Percentiles rank a stretch among this genome's conserved stretches.
Conservation (phyloP, 345 rosid genomes). For the Limnanthes douglasii region DNA sequence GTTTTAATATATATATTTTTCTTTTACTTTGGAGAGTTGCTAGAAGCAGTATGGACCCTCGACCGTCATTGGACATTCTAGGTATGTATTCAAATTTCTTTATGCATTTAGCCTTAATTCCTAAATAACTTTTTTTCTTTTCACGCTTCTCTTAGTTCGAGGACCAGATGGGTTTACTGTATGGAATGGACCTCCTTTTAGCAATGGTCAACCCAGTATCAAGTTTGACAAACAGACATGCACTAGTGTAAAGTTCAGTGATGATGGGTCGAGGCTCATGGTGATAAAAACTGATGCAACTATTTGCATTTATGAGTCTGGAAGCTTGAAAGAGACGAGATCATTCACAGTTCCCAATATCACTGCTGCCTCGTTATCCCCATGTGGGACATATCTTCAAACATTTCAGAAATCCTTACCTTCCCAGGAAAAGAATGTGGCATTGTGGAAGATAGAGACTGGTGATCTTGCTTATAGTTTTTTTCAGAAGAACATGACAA, state of each 20-base stretch:
- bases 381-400: conserved; percentile 68
- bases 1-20: too few species aligned
- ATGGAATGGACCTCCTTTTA: conserved; percentile 87
- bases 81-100: conserved; percentile 22
- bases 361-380: conserved; percentile 48
- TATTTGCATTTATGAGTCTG: conserved; percentile 47
- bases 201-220: conserved; percentile 33
- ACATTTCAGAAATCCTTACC: conserved; percentile 69
- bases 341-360: conserved; percentile 45
- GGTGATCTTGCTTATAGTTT: conserved; percentile 59
- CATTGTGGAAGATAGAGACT: conserved; percentile 43
- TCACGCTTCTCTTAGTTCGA: conserved; percentile 26
- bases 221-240: conserved; percentile 57
- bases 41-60: conserved; percentile 18
- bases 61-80: conserved; percentile 57
- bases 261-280: conserved; percentile 66
- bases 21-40: too few species aligned
- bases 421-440: conserved; percentile 74
- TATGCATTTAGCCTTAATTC: background rate
- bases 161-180: conserved; percentile 60
- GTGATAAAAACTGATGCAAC: conserved; percentile 38
- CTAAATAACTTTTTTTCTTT: conserved; percentile 1
- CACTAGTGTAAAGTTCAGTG: conserved; percentile 40
- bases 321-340: conserved; percentile 38
- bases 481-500: conserved; percentile 70